Conservation (phyloP, 768 basidiomycete genomes). For the Podaxis sp. region DNA sequence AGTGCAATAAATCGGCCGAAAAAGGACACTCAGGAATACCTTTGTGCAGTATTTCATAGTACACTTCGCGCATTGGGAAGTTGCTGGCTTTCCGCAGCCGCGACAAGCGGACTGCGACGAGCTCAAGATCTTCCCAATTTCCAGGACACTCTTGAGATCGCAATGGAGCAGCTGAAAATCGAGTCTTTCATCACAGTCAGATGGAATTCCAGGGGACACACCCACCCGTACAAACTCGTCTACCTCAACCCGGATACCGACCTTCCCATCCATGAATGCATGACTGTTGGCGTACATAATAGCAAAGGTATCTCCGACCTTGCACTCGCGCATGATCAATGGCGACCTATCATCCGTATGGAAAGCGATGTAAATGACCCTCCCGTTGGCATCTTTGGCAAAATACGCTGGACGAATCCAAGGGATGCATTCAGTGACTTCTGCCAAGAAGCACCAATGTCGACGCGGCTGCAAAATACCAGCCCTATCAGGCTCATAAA, state of each 20-base stretch:
- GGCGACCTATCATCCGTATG: conserved; percentile 14
- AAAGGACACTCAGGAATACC: background rate
- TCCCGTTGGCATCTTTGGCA: conserved; percentile 14
- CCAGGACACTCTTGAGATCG: background rate
- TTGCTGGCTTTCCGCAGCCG: conserved; percentile 6
- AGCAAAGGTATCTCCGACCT: conserved; percentile 13
- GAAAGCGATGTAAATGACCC: conserved; percentile 8
- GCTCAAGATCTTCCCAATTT: background rate
- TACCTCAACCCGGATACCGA: conserved; percentile 11
- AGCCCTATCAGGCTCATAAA: conserved; percentile 11
- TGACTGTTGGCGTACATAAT: conserved; percentile 17
- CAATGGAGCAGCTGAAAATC: background rate
- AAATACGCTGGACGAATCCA: conserved; percentile 11
- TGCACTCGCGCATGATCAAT: background rate
- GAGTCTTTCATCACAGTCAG: background rate
- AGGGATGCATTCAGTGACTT: conserved; percentile 10
- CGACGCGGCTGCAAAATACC: conserved; percentile 7
- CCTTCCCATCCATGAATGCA: conserved; percentile 13
- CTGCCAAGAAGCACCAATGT: conserved; percentile 20
- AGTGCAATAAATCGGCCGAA: background rate
- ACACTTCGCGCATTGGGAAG: conserved; percentile 2
- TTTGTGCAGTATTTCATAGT: conserved; percentile 7
- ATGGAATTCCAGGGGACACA: background rate
- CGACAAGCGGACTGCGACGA: background rate
- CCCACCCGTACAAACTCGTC: conserved; percentile 5